A percentile compares a stretch with the other conserved stretches of the same genome.
Conservation (phyloP, 2,329 filamentous ascomycete species). For the Phaeosphaeriaceae sp. region DNA sequence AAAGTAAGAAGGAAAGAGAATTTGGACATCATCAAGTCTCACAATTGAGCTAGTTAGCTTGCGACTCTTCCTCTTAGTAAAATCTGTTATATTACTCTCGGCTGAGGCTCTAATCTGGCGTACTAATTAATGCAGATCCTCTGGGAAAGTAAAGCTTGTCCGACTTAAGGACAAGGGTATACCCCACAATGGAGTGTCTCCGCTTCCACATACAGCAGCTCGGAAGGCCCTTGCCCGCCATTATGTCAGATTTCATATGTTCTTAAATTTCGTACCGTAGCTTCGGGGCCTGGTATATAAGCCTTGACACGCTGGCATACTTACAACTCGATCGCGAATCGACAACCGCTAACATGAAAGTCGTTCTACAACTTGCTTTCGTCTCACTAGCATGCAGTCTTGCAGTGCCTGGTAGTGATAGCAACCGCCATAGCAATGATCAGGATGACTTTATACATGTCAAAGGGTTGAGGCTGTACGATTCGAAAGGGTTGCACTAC, state of each 20-base stretch:
- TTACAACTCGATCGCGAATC: background rate
- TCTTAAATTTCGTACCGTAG: slow-evolving; percentile 4
- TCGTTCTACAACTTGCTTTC: slow-evolving; percentile 14
- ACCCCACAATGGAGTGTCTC: slow-evolving; percentile 22
- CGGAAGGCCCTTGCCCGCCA: slow-evolving; percentile 9
- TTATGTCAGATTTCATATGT: slow-evolving; percentile 16
- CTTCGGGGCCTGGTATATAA: slow-evolving; percentile 15
- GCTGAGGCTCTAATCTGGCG: background rate
- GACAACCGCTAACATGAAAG: slow-evolving; percentile 15
- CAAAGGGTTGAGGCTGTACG: slow-evolving; percentile 42
- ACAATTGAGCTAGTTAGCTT: background rate
- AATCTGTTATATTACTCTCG: background rate
- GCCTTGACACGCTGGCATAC: background rate
- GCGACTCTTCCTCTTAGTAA: no score
- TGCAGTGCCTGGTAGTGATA: slow-evolving; percentile 7
- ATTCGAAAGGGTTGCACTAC: slow-evolving; percentile 44
- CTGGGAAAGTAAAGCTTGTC: slow-evolving; percentile 8
- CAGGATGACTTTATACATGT: slow-evolving; percentile 47
- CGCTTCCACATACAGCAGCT: slow-evolving; percentile 17
- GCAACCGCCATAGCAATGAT: slow-evolving; percentile 20
- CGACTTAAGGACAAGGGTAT: slow-evolving; percentile 1
- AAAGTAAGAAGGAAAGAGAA: background rate
- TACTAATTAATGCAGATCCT: background rate
- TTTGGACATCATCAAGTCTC: background rate
- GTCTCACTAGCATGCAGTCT: slow-evolving; percentile 18